phyloP scores from a whole-genome alignment of 352 stramenopile species.

The Phytopythium boreale region DNA sequence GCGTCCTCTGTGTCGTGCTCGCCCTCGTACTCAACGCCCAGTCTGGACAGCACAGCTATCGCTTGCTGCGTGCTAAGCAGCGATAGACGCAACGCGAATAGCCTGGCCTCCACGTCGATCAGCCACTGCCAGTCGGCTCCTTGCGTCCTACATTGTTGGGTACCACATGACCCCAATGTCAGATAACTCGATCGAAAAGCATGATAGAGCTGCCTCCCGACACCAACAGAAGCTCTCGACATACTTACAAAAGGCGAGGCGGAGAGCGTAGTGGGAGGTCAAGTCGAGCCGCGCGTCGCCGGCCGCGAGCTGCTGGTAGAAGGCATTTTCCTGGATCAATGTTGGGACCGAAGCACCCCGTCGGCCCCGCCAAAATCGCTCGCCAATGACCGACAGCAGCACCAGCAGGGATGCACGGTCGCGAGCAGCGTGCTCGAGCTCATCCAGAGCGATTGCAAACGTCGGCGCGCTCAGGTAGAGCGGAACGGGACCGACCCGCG shows the following conservation, averaged over 20 bases:
- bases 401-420: constrained; percentile 39
- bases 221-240: constrained; percentile 5
- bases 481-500: not conserved
- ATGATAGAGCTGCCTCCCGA: not conserved
- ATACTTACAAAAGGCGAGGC: constrained; percentile 56
- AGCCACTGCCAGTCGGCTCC: constrained; percentile 45
- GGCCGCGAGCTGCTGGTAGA: constrained; percentile 18
- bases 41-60: constrained; percentile 12
- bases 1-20: not conserved
- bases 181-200: not conserved
- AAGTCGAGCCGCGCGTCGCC: constrained; percentile 20
- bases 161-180: not conserved
- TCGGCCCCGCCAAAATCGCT: not conserved
- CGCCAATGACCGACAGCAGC: constrained; percentile 15
- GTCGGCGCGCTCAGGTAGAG: constrained; percentile 6
- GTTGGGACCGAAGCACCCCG: not conserved
- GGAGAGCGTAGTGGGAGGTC: constrained; percentile 46
- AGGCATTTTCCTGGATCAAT: constrained; percentile 5
- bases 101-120: constrained; percentile 41
- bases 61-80: not conserved
- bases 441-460: constrained; percentile 88
- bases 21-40: constrained; percentile 4
- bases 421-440: constrained; percentile 90
- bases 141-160: not conserved
- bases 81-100: constrained; percentile 34